Evolutionary conservation across 371 early-diverging fungal genomes (phyloP).

Genomic region (Cokeromyces recurvatus): DNA sequence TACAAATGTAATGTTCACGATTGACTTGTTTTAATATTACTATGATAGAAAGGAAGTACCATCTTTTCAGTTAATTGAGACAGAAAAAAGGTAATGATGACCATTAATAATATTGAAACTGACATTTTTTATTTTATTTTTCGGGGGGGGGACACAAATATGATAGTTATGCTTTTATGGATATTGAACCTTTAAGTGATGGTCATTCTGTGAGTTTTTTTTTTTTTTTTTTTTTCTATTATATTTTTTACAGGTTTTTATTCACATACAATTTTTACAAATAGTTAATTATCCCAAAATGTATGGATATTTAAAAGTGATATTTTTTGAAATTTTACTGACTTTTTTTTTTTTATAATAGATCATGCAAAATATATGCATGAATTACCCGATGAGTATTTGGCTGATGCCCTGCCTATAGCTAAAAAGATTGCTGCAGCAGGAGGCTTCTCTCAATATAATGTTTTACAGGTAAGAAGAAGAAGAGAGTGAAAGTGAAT

Average conservation of each 20-base stretch:
- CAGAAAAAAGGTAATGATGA: conserved; percentile 56
- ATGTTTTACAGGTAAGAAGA: conserved; percentile 76
- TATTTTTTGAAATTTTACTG: no score
- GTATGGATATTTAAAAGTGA: conserved; percentile 55
- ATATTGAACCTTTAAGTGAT: conserved; percentile 74
- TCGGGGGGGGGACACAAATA: no score
- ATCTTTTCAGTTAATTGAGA: conserved; percentile 77
- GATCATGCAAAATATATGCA: conserved; percentile 90
- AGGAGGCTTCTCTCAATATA: conserved; percentile 69
- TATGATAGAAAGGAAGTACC: conserved; percentile 71
- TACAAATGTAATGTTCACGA: no score
- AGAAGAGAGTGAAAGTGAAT: neutral
- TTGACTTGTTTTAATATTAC: no score
- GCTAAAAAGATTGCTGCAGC: conserved; percentile 83
- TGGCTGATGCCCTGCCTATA: conserved; percentile 79
- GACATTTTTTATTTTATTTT: neutral
- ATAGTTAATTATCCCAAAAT: conserved; percentile 82
- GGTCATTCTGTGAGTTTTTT: conserved; percentile 68
- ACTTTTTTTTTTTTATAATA: conserved; percentile 18
- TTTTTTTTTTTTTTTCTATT: neutral
- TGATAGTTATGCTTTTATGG: conserved; percentile 64
- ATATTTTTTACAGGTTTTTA: no score
- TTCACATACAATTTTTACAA: no score
- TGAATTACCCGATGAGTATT: conserved; percentile 80
- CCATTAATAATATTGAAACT: neutral